These are phyloP conservation scores for Umbelopsis sp. DNA, from an alignment of 371 early-diverging fungal species.

Conservation along the genomic window DNA sequence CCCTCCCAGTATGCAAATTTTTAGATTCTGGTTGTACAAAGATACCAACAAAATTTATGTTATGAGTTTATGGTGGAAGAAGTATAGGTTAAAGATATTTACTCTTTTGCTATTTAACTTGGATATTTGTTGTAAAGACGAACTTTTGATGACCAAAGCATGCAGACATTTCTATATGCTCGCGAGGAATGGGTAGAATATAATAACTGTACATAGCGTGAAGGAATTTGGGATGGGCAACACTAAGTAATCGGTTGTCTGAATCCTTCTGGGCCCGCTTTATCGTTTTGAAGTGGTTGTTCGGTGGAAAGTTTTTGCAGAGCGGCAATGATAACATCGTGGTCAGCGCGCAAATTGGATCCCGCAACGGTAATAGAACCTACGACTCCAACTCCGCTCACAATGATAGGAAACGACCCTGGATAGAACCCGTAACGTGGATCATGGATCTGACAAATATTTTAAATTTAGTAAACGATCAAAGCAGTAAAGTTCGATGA, in stretches of 20 bases:
- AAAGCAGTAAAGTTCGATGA: too few relatives aligned
- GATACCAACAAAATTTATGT: neutral
- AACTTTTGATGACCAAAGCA: too few relatives aligned
- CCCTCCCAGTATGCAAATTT: neutral
- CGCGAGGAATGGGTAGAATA: neutral
- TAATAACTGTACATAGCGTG: neutral
- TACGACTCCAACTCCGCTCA: conserved; percentile 62
- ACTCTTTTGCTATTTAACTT: too few relatives aligned
- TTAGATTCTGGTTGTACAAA: neutral
- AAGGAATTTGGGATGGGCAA: neutral
- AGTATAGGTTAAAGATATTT: too few relatives aligned
- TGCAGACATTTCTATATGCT: too few relatives aligned
- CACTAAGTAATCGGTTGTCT: neutral
- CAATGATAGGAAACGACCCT: conserved; percentile 62
- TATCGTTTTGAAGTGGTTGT: neutral
- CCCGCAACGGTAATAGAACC: conserved; percentile 67
- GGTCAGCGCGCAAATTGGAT: conserved; percentile 9
- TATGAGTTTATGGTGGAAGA: neutral
- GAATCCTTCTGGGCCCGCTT: neutral
- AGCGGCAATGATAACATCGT: conserved; percentile 11
- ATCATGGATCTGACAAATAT: conserved; percentile 23
- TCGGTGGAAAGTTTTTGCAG: neutral
- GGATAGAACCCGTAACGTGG: conserved; percentile 61
- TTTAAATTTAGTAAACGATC: too few relatives aligned
- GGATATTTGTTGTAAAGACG: too few relatives aligned